Evolutionary conservation across 2,329 filamentous ascomycete genomes (phyloP).

Genomic region (Diplocarpon rosae): DNA sequence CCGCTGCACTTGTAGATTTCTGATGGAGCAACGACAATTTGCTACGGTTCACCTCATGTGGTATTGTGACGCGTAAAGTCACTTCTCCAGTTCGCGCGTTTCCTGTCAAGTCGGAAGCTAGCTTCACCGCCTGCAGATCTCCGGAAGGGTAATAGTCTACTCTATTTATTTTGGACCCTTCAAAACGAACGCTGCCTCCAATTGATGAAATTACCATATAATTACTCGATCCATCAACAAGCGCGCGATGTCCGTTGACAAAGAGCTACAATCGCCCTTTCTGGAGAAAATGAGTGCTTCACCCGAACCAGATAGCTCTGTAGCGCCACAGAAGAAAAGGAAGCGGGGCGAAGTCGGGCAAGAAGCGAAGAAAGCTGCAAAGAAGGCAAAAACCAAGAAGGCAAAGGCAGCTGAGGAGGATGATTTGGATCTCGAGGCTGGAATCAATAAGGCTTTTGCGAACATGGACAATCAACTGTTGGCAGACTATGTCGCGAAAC

Average conservation of each 20-base stretch:
- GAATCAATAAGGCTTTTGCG: slow-evolving; percentile 69
- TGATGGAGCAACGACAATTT: too few relatives aligned
- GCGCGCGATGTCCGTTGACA: slow-evolving; percentile 19
- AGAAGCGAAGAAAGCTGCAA: slow-evolving; percentile 23
- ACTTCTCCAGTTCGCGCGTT: background rate
- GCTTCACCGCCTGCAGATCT: slow-evolving; percentile 3
- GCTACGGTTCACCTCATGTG: background rate
- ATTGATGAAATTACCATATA: too few relatives aligned
- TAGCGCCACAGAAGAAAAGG: slow-evolving; percentile 22
- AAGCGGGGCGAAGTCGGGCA: slow-evolving; percentile 20
- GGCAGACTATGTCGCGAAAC: slow-evolving; percentile 75
- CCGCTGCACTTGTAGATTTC: too few relatives aligned
- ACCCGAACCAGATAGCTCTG: slow-evolving; percentile 10
- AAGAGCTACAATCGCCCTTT: slow-evolving; percentile 24
- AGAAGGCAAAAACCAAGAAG: slow-evolving; percentile 47
- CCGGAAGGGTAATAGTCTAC: background rate
- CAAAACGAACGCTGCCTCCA: background rate
- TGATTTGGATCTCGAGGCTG: slow-evolving; percentile 54
- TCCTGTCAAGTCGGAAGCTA: background rate
- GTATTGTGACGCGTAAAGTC: background rate
- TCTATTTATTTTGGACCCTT: background rate
- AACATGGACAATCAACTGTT: slow-evolving; percentile 75
- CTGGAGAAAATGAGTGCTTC: slow-evolving; percentile 18
- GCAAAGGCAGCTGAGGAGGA: slow-evolving; percentile 44
- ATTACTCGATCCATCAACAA: too few relatives aligned